Evolutionary conservation across 768 basidiomycete genomes (phyloP), one percentile per base, ranked within the genome.

Genomic region (Macrolepiota albuminosa): DNA sequence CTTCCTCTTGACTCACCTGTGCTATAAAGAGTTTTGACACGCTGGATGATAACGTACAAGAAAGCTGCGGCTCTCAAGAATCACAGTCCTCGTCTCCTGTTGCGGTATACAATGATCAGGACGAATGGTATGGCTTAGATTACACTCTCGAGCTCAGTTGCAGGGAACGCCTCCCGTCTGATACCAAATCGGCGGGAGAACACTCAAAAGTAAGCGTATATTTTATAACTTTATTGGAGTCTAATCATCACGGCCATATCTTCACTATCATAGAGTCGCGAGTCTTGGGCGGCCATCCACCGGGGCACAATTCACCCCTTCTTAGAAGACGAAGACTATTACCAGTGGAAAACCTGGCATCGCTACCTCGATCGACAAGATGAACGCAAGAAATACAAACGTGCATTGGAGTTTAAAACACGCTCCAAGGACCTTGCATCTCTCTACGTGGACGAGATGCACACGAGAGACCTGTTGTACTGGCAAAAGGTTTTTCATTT

Each of bases 301-400:
- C 68, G 68, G 56, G 76, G 74, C 3, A 68, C 61, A 4, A 65
- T 76, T 14, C 71, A 77, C 57, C 76, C 78, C 0, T 71, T 68
- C 56, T 71, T 71, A 57, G 75, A 75, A 57, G 76, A 78, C 57
- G 72, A 77, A 57, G 76, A 76, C 53, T 81, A 75, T 53, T 69
- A 70, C 42, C 71, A 72, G 42, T 81, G 79, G 78, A 73, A 73
- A 63, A 74, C 73, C 55, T 81, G 78, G 78, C 79, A 79, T 59
- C 67, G 69, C n/a, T 72, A 68, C 55, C 70, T 81, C 24, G 78
- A 80, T 51, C 71, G 65, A 3, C 70, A 73, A 59, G 75, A 77
- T 49, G 71, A 74, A 54, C 69, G 64, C 56, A 67, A 68, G 50
- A 68, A 65, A 51, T 70, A 72, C 50, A 67, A 60, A 46, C 72